Base-by-base conservation (phyloP, 192 early-diverging fungal species). In the Backusella morwellensis region DNA sequence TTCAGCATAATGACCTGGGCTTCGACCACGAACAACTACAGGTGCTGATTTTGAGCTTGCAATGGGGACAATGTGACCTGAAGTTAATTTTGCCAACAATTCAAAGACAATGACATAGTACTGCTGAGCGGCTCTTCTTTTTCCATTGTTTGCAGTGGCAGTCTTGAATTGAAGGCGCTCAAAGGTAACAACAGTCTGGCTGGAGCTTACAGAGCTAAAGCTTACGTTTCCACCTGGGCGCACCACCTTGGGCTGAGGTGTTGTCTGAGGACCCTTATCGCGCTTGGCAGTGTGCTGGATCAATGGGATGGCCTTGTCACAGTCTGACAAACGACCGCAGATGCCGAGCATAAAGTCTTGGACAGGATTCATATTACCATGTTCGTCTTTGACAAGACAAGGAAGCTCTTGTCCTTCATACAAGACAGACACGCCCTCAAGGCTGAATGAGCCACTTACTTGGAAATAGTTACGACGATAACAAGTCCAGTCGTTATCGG, bases 111-210 rank as follows among this genome's bases (percentile, higher is more conserved):
- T 82, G 32, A 90, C 81, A 79, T 95, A 95, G 82, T 94, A 97
- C 82, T 98, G 97, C 80, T 98, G 97, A 4, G 95, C 93, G 17
- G 93, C 94, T 21, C 92, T 84, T 66, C 95, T 89, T 77, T 94
- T 93, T 42, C 94, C 94, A 76, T 96, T 97, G 82, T 97, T 98
- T 35, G 94, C 93, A 0, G 97, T 98, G 34, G 96, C 96, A 0
- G 92, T 90, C 80, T 97, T 97, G 89, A 98, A 98, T 85, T 98
- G 97, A n/a, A 98, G 84, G 11, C 97, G 88, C 63, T 98, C 95
- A 80, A 95, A 98, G 34, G 93, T 92, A 1, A 89, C 92, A 0
- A 88, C 78, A 56, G 81, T 83, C 54, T 87, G 81, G 35, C 70
- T 82, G 66, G 71, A 74, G 50, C 77, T 72, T 0, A 78, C 75